These are phyloP conservation scores for Eurotiales sp. DNA, from an alignment of 2,329 filamentous ascomycete genomes.

Conservation along the genomic window DNA sequence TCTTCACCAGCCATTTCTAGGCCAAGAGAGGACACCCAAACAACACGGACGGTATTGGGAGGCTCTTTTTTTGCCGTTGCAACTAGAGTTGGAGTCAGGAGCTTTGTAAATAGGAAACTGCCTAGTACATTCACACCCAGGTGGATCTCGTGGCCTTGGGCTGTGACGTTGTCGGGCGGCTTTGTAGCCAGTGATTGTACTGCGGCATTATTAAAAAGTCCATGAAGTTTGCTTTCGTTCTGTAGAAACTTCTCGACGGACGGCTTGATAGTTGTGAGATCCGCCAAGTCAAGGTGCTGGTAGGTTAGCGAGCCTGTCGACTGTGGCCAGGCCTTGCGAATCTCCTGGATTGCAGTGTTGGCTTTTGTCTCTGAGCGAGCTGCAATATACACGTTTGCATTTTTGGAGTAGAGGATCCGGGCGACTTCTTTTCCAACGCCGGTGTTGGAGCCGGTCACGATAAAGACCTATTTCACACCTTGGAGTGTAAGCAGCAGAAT, in stretches of 20 bases:
- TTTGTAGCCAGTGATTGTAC: slow-evolving; percentile 36
- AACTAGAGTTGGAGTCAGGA: slow-evolving; percentile 32
- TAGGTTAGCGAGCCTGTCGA: background rate
- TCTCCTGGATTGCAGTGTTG: slow-evolving; percentile 35
- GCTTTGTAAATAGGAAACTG: slow-evolving; percentile 37
- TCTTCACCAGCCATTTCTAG: background rate
- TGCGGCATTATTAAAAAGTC: slow-evolving; percentile 36
- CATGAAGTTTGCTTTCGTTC: slow-evolving; percentile 35
- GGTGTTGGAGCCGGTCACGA: slow-evolving; percentile 36
- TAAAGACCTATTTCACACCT: slow-evolving; percentile 37
- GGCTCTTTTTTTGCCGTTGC: slow-evolving; percentile 26
- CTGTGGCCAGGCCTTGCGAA: slow-evolving; percentile 25
- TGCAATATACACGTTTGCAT: slow-evolving; percentile 45
- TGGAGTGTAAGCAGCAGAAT: background rate
- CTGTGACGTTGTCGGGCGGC: slow-evolving; percentile 22
- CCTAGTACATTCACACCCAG: slow-evolving; percentile 36
- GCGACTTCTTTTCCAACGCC: slow-evolving; percentile 41
- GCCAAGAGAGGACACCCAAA: slow-evolving; percentile 23
- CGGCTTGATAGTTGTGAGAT: background rate
- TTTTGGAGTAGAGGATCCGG: slow-evolving; percentile 38
- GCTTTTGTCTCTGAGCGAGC: slow-evolving; percentile 41
- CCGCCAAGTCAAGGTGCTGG: slow-evolving; percentile 1
- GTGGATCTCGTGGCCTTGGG: slow-evolving; percentile 35
- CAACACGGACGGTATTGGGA: slow-evolving; percentile 26
- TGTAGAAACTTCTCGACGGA: slow-evolving; percentile 33